Conservation (phyloP, 257 asterid species). For the Nicotiana tomentosiformis region DNA sequence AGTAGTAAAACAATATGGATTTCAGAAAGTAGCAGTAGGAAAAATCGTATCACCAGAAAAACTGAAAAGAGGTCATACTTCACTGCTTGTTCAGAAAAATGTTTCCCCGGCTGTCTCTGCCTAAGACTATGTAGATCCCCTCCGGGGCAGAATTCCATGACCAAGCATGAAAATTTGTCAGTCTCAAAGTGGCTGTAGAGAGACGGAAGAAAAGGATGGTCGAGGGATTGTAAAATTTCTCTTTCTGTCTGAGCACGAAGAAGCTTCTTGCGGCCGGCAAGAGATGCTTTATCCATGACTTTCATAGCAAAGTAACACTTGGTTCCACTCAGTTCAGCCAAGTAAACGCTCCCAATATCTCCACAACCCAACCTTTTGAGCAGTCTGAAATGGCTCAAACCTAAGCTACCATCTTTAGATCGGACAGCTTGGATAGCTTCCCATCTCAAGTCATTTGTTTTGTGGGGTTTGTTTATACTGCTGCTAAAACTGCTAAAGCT, state of each 20-base stretch:
- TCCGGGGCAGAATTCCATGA: slow-evolving; percentile 84
- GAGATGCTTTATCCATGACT: slow-evolving; percentile 79
- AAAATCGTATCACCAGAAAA: neutral
- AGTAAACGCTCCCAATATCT: slow-evolving; percentile 77
- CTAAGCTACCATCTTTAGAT: slow-evolving; percentile 50
- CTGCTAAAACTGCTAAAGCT: slow-evolving; percentile 29
- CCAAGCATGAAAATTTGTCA: slow-evolving; percentile 62
- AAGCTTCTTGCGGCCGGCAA: slow-evolving; percentile 76
- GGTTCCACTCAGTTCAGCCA: slow-evolving; percentile 61
- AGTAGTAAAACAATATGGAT: neutral
- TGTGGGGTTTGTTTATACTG: slow-evolving; percentile 57
- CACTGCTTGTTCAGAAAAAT: slow-evolving; percentile 68
- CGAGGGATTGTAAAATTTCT: slow-evolving; percentile 64
- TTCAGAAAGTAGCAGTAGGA: neutral
- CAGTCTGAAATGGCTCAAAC: slow-evolving; percentile 68
- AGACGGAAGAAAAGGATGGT: slow-evolving; percentile 78
- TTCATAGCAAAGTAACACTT: slow-evolving; percentile 72
- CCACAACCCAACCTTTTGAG: slow-evolving; percentile 77
- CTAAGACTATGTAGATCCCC: slow-evolving; percentile 69
- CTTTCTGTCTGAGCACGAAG: slow-evolving; percentile 78
- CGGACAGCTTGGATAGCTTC: slow-evolving; percentile 65
- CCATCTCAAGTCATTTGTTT: slow-evolving; percentile 70
- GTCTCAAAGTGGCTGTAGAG: slow-evolving; percentile 70
- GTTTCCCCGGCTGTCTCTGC: slow-evolving; percentile 67
- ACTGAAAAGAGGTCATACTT: slow-evolving; percentile 32